phyloP scores from a whole-genome alignment of 805 yeast species.

The Myxozyma geophila region DNA sequence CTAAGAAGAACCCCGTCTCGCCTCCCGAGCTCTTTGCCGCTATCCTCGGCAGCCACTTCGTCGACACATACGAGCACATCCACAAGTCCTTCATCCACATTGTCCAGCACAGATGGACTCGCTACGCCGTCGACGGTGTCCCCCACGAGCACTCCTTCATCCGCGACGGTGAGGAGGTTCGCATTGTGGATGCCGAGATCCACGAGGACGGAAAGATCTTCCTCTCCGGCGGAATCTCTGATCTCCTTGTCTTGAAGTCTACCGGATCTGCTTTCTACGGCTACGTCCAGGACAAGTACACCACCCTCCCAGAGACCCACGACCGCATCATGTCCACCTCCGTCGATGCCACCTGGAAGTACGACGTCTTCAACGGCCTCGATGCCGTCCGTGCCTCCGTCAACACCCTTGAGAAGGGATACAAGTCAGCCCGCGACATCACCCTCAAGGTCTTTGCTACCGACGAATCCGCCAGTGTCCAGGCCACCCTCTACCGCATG shows the following conservation, averaged over 20 bases:
- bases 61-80: constrained; percentile 75
- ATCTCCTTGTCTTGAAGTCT: constrained; percentile 70
- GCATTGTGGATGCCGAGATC: constrained; percentile 52
- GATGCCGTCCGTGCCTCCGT: constrained; percentile 56
- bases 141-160: constrained; percentile 81
- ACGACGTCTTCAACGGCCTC: constrained; percentile 41
- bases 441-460: constrained; percentile 79
- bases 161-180: constrained; percentile 82
- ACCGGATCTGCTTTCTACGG: constrained; percentile 94
- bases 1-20: constrained; percentile 78
- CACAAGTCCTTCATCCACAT: constrained; percentile 70
- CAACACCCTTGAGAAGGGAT: constrained; percentile 71
- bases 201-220: constrained; percentile 42
- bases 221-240: constrained; percentile 54
- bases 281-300: constrained; percentile 82
- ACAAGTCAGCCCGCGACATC: constrained; percentile 62
- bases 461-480: constrained; percentile 92
- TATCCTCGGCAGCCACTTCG: constrained; percentile 79
- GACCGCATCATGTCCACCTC: constrained; percentile 89
- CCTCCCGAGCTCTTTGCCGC: constrained; percentile 92
- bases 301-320: constrained; percentile 78
- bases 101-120: constrained; percentile 78
- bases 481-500: constrained; percentile 97
- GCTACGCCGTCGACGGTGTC: constrained; percentile 73
- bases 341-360: constrained; percentile 53